Conservation (phyloP, 371 early-diverging fungal species). For the Mortierella sp. region DNA sequence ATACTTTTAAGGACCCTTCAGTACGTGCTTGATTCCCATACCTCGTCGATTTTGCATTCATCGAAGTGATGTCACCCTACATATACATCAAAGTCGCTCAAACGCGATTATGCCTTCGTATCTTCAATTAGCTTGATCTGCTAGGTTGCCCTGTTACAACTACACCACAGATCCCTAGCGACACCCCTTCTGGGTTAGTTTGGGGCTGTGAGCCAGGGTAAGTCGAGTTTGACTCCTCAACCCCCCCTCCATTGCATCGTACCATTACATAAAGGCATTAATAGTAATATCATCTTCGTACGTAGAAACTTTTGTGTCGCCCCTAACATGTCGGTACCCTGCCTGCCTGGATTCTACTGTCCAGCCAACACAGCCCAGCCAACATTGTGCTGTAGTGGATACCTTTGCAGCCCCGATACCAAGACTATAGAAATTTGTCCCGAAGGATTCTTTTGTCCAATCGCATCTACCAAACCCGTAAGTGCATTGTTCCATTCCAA, state of each 20-base stretch:
- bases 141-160: constrained; percentile 37
- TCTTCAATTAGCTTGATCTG: constrained; percentile 12
- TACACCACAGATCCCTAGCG: constrained; percentile 20
- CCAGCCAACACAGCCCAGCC: constrained; percentile 63
- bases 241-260: background rate
- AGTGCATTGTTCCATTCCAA: background rate
- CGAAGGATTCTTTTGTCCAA: constrained; percentile 48
- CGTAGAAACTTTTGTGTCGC: constrained; percentile 44
- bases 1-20: constrained; percentile 35
- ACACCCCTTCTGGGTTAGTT: constrained; percentile 35
- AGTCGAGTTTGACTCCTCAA: background rate
- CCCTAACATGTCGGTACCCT: constrained; percentile 43
- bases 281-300: too few species aligned
- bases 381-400: constrained; percentile 59
- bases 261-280: too few species aligned
- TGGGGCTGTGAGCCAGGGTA: constrained; percentile 53
- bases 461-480: constrained; percentile 31
- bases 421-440: constrained; percentile 54
- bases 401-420: constrained; percentile 55
- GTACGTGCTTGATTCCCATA: constrained; percentile 8
- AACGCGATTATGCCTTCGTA: background rate
- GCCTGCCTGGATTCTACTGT: constrained; percentile 58
- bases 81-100: too few species aligned
- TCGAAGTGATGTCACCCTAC: too few species aligned
- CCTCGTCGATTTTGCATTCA: too few species aligned